phyloP scores from a whole-genome alignment of 139 green algal genomes.

The Diplosphaera chodatii region DNA sequence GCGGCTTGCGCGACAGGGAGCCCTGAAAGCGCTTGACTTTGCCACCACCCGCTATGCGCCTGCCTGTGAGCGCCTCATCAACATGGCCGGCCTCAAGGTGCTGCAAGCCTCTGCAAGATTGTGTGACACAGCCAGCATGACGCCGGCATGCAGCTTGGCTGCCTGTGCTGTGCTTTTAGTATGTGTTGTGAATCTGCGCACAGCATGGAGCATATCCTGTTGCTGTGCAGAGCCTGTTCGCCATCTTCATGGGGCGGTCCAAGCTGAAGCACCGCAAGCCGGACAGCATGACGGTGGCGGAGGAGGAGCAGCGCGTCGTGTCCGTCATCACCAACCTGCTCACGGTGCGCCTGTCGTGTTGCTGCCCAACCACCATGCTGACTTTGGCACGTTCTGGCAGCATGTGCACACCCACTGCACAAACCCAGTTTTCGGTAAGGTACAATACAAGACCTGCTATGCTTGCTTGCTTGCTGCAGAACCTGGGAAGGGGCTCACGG shows the following conservation, averaged over 20 bases:
- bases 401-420: too few relatives aligned
- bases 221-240: constrained; percentile 74
- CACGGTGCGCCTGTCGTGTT: background rate
- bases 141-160: too few relatives aligned
- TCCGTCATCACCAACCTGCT: constrained; percentile 76
- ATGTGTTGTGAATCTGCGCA: too few relatives aligned
- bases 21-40: constrained; percentile 87
- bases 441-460: too few relatives aligned
- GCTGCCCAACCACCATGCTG: too few relatives aligned
- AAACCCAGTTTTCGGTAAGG: too few relatives aligned
- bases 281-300: constrained; percentile 39
- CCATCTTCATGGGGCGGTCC: constrained; percentile 91
- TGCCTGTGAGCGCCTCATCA: constrained; percentile 60
- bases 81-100: constrained; percentile 67
- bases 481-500: constrained; percentile 20
- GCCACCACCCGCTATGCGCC: constrained; percentile 57
- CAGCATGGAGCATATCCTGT: too few relatives aligned
- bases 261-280: constrained; percentile 41
- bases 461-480: too few relatives aligned
- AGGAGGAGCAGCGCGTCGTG: constrained; percentile 84
- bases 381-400: too few relatives aligned
- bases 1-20: constrained; percentile 50
- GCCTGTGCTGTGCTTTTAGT: too few relatives aligned
- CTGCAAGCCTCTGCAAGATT: too few relatives aligned
- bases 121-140: too few relatives aligned